phyloP scores from a whole-genome alignment of 169 alveolate species.

The Cryptosporidium meleagridis region DNA sequence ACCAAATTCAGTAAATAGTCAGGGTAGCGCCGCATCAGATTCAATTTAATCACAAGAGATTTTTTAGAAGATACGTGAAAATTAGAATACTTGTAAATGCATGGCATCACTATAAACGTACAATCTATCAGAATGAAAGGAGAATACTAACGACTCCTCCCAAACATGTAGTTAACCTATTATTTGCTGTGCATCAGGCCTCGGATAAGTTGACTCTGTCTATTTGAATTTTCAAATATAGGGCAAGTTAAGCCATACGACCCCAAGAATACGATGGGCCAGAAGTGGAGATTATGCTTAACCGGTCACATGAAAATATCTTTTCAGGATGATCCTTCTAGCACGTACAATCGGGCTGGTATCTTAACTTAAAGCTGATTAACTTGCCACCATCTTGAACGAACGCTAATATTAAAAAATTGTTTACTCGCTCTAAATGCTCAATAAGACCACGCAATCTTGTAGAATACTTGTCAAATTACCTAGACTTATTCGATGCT shows the following conservation, averaged over 20 bases:
- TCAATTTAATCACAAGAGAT: too few species aligned
- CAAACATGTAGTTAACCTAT: constrained; percentile 5
- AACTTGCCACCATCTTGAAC: background rate
- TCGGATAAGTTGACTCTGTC: background rate
- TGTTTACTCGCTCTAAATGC: background rate
- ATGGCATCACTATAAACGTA: constrained; percentile 11
- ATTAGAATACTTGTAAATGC: constrained; percentile 30
- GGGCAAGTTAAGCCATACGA: background rate
- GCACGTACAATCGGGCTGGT: background rate
- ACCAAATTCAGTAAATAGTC: background rate
- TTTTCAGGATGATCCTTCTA: background rate
- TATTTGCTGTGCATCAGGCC: background rate
- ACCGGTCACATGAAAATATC: background rate
- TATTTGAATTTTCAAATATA: background rate
- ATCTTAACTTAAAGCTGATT: background rate
- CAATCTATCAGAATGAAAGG: background rate
- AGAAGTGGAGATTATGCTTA: background rate
- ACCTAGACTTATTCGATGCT: constrained; percentile 9
- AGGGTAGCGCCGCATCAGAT: too few species aligned
- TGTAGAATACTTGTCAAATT: background rate
- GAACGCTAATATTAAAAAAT: too few species aligned
- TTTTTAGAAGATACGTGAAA: constrained; percentile 1
- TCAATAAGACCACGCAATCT: background rate
- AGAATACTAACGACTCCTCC: constrained; percentile 22
- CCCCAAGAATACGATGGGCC: background rate